Base-by-base conservation (phyloP, 164 flowering plant genomes). In the Stephania cephalantha region DNA sequence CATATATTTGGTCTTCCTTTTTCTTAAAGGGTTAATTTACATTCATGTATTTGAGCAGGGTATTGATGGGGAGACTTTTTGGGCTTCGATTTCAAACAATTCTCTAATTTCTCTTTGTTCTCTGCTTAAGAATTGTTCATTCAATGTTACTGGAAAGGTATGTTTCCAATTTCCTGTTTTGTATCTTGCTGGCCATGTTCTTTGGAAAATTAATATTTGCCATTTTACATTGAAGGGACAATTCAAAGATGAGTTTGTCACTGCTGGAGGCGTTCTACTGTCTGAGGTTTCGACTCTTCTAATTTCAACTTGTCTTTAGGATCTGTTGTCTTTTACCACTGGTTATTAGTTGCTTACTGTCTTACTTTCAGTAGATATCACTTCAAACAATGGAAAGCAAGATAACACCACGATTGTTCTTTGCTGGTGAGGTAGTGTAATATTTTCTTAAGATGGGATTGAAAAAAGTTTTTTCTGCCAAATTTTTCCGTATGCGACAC, bases 231-330 rank as follows among this genome's bases (percentile, higher is more conserved):
- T 85, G 79, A 78, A 95, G 99, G 94, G 99, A 46, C 91, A 88
- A 88, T 95, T 89, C 73, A 95, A 95, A 86, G 99, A 95, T 80
- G 99, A 95, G 84, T 95, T 95, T 81, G 99, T 95, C 80, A 95
- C 95, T 71, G 94, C 99, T 76, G 99, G 99, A 65, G 99, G 97
- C 29, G 92, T 95, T 74, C 99, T 96, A 6, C 82, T 95, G 69
- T 86, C 95, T 42, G 99, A 95, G 99, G 99, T 93, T 64, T 76
- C 74, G 77, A 71, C 81, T 81, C 77, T 77, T 68, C 31, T 77
- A 45, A 45, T 46, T 35, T 74, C 73, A 68, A 61, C 68, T 50
- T 76, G 48, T 42, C 35, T 76, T 65, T 44, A 68, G 46, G 17
- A 64, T 25, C 25, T 50, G n/a, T 9, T 9, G 52, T 7, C 3